A percentile compares a stretch with the other conserved stretches of the same genome.
phyloP scores from a whole-genome alignment of 2,329 filamentous ascomycete species.

The Fusarium marasasianum region DNA sequence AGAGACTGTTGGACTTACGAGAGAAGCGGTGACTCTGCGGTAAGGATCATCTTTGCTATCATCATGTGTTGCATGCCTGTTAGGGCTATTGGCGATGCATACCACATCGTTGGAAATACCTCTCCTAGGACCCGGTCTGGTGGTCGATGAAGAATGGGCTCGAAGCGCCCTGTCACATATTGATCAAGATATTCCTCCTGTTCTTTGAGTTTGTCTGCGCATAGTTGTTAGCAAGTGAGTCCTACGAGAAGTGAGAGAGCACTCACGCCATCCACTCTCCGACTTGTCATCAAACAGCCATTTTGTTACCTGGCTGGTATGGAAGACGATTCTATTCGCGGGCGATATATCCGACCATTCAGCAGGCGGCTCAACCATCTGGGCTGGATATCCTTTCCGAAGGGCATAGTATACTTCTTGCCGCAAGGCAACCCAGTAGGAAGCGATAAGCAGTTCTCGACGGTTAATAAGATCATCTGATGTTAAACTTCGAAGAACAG shows the following conservation, averaged over 20 bases:
- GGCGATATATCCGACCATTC: conserved; percentile 35
- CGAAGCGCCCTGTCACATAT: neutral
- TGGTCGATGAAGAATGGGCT: conserved; percentile 13
- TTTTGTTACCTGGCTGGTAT: conserved; percentile 31
- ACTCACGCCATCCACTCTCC: conserved; percentile 30
- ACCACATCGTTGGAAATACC: conserved; percentile 35
- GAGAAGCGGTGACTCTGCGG: conserved; percentile 31
- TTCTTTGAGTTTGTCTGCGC: conserved; percentile 10
- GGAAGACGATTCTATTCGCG: conserved; percentile 30
- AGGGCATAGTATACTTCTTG: conserved; percentile 35
- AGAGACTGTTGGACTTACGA: neutral
- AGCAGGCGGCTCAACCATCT: conserved; percentile 32
- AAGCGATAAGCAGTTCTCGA: conserved; percentile 14
- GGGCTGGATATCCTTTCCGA: conserved; percentile 20
- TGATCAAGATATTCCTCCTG: conserved; percentile 31
- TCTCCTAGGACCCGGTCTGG: conserved; percentile 21
- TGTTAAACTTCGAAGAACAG: conserved; percentile 27
- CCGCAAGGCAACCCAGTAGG: conserved; percentile 35
- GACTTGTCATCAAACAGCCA: conserved; percentile 31
- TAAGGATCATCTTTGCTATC: conserved; percentile 37
- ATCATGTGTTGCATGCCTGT: conserved; percentile 39
- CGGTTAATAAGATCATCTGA: conserved; percentile 22
- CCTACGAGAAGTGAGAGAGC: accelerated
- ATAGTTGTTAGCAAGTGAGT: accelerated
- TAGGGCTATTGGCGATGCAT: conserved; percentile 21